Conservation (phyloP, 257 asterid genomes). For the Euphrasia confusa region DNA sequence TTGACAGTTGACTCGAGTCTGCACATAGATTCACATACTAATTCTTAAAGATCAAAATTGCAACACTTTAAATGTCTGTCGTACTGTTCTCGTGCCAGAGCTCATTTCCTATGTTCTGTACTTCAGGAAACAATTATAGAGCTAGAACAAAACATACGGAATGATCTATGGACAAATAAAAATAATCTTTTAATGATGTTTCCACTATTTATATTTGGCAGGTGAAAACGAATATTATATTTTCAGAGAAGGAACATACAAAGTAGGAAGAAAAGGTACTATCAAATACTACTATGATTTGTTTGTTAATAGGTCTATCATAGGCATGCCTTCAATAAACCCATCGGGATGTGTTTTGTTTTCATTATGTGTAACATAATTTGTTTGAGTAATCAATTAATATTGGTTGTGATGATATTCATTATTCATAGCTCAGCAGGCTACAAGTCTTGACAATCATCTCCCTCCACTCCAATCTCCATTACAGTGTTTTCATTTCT, state of each 20-base stretch:
- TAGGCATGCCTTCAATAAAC: not conserved
- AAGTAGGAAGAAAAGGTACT: constrained; percentile 90
- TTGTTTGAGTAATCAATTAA: not conserved
- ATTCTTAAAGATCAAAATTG: not conserved
- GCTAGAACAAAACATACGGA: too few relatives aligned
- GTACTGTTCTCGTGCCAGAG: too few relatives aligned
- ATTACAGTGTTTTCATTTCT: not conserved
- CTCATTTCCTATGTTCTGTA: too few relatives aligned
- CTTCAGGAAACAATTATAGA: too few relatives aligned
- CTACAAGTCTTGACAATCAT: not conserved
- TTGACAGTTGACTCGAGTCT: not conserved
- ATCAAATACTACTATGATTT: not conserved
- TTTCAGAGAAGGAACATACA: constrained; percentile 71
- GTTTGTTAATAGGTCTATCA: constrained; percentile 17
- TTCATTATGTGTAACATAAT: constrained; percentile 5
- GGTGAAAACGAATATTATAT: constrained; percentile 79
- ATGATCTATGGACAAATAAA: not conserved
- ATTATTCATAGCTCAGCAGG: not conserved
- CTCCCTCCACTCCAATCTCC: constrained; percentile 3
- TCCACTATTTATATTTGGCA: constrained; percentile 31
- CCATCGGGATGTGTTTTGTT: not conserved
- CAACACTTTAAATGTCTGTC: not conserved
- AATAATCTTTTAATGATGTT: constrained; percentile 8
- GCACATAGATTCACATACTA: not conserved
- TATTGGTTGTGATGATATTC: constrained; percentile 6